Base-by-base conservation (phyloP, 768 basidiomycete genomes). In the Sporobolomyces pararoseus region DNA sequence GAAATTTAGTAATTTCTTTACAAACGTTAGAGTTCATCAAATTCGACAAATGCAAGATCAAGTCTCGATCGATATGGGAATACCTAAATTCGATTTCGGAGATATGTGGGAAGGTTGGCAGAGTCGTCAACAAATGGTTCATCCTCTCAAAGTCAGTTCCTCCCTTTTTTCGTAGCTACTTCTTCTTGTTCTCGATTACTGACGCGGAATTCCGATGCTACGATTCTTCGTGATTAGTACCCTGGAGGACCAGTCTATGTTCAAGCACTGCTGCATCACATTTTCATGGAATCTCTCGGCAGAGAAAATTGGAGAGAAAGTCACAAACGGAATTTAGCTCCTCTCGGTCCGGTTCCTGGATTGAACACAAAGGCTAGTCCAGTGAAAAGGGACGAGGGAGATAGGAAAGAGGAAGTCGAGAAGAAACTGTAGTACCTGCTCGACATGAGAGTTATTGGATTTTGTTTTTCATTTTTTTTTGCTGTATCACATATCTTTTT, bases 21-120 rank as follows among this genome's bases (percentile, higher is more conserved):
- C 73, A 47, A 71, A 75, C 63, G 49, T 72, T 29, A 67, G 76
- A 32, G 60, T 74, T 27, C 68, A 68, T 51, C 73, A 74, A 66
- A 71, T 77, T 35, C 67, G 74, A 13, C 63, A 74, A 52, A 69
- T 77, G 71, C 73, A 74, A 65, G 70, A 77, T 50, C 66, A 72
- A 32, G 72, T 77, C n/a, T 64, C 64, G 10, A 35, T 47, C 25
- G 65, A 74, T 58, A 25, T 67, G n/a, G 75, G 76, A 16, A n/a
- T 75, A 3, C 75, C 75, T 0, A 39, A 54, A 32, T 75, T 66
- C 50, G 76, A 77, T 55, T 77, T 74, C 42, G 76, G 75, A 6
- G 63, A 72, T 23, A 54, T 69, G 2, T 77, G 72, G 70, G 76
- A 77, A 35, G 76, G 76, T 35, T 77, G 65, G 68, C 76, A 75